phyloP scores from a whole-genome alignment of 331 rosid species.

The Erythrophleum ivorense region DNA sequence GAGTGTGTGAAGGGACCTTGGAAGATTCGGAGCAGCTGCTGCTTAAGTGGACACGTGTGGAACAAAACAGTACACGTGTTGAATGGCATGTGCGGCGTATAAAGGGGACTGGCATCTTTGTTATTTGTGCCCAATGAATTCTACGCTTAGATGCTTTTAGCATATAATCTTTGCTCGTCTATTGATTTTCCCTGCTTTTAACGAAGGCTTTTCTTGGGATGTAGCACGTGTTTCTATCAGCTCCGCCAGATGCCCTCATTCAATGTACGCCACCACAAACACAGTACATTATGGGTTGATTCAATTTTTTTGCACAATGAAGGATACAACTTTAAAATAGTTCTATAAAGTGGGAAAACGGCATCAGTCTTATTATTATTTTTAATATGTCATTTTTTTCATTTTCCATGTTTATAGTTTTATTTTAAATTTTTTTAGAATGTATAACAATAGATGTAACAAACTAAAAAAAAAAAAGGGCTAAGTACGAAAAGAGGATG shows the following conservation, averaged over 20 bases:
- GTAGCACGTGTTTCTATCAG: background rate
- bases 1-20: background rate
- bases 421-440: too few relatives aligned
- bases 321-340: background rate
- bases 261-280: background rate
- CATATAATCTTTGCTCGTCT: background rate
- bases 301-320: background rate
- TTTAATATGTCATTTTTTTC: too few relatives aligned
- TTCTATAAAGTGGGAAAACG: background rate
- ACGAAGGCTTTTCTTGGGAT: background rate
- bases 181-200: background rate
- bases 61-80: background rate
- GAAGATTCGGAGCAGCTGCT: background rate
- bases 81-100: slow-evolving; percentile 3
- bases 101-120: background rate
- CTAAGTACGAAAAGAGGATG: too few relatives aligned
- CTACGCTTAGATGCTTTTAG: background rate
- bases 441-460: too few relatives aligned
- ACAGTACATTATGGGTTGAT: background rate
- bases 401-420: too few relatives aligned
- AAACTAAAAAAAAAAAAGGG: too few relatives aligned
- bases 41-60: slow-evolving; percentile 13
- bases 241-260: background rate
- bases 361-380: too few relatives aligned
- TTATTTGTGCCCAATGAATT: background rate